A percentile compares a stretch with the other conserved stretches of the same genome.
These are phyloP conservation scores for Scutellospora calospora DNA, from an alignment of 371 early-diverging fungal genomes.

Conservation along the genomic window DNA sequence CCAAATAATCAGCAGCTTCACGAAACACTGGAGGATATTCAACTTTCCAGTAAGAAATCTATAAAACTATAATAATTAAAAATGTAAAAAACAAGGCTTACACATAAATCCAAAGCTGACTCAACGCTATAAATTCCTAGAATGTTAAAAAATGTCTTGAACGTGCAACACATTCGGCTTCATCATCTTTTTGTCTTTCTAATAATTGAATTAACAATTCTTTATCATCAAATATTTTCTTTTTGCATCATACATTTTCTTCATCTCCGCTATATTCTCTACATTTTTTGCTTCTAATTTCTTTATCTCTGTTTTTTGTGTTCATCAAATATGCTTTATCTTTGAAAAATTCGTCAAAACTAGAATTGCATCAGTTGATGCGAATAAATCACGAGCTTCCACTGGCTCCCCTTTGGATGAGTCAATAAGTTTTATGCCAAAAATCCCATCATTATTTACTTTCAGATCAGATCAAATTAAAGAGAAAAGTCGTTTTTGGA, in stretches of 20 bases:
- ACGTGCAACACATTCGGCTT: too few relatives aligned
- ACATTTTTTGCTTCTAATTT: background rate
- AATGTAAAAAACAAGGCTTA: background rate
- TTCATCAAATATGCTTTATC: background rate
- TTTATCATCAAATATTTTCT: background rate
- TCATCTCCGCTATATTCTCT: background rate
- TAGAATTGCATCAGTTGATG: background rate
- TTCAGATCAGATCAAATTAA: background rate
- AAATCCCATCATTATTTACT: background rate
- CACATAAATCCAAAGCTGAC: background rate
- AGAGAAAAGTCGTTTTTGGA: background rate
- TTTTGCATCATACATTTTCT: too few relatives aligned
- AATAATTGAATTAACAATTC: background rate
- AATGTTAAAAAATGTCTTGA: background rate
- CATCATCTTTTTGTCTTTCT: background rate
- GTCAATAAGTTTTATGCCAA: background rate
- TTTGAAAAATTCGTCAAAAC: background rate
- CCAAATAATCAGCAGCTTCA: constrained; percentile 1
- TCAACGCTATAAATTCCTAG: background rate
- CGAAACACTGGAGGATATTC: background rate
- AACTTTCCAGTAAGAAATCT: too few relatives aligned
- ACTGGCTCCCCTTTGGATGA: background rate
- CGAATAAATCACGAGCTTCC: background rate
- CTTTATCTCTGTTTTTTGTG: background rate
- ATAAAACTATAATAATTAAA: background rate